Evolutionary conservation across 345 rosid species (phyloP).

Genomic region (Excoecaria cochinchinensis): DNA sequence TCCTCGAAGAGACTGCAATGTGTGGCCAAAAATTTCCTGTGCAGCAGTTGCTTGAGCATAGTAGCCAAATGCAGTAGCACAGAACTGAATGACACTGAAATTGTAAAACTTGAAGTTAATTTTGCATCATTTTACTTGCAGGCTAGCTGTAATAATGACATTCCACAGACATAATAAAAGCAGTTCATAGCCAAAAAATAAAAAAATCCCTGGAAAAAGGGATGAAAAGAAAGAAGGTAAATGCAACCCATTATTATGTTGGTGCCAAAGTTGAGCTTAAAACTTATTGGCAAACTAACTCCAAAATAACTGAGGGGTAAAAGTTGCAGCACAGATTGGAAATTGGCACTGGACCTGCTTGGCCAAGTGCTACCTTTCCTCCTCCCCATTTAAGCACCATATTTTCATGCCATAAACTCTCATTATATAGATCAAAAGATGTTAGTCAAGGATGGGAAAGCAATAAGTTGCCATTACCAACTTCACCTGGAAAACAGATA

Average conservation of each 20-base stretch:
- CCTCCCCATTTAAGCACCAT: background rate
- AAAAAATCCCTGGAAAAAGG: background rate
- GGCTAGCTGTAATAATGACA: background rate
- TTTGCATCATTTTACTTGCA: background rate
- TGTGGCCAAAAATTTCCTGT: constrained; percentile 96
- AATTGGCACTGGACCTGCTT: background rate
- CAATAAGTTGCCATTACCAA: background rate
- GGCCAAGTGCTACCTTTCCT: background rate
- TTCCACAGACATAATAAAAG: background rate
- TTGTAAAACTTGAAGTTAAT: constrained; percentile 13
- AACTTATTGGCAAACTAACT: background rate
- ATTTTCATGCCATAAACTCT: background rate
- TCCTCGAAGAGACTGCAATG: constrained; percentile 94
- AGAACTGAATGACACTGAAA: constrained; percentile 94
- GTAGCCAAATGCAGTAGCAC: constrained; percentile 92
- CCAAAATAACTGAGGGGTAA: background rate
- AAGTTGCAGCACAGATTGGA: too few species aligned
- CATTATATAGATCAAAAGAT: background rate
- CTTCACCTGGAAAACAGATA: background rate
- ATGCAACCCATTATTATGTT: background rate
- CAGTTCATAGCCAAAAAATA: background rate
- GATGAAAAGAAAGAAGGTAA: background rate
- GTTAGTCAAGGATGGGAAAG: background rate
- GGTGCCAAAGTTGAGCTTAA: background rate
- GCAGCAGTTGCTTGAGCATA: constrained; percentile 99